A percentile compares a stretch with the other conserved stretches of the same genome.
These are phyloP conservation scores for Neurospora sp. DNA, from an alignment of 495 filamentous ascomycete species.

Conservation along the genomic window DNA sequence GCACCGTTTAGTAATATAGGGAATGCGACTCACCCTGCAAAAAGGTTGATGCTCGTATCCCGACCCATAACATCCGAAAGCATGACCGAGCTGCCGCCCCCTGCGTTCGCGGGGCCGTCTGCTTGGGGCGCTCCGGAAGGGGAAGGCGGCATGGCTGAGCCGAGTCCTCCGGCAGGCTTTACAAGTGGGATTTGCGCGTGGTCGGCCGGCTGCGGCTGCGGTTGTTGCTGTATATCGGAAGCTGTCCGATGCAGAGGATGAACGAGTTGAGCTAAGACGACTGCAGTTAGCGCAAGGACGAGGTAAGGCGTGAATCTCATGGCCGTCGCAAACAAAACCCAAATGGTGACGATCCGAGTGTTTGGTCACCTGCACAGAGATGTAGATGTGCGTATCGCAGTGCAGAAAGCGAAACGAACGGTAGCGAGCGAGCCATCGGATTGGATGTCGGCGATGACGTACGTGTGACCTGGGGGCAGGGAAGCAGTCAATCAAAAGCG, in stretches of 20 bases:
- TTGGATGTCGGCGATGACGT: not conserved
- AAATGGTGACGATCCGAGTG: not conserved
- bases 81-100: conserved; percentile 34
- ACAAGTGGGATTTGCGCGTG: conserved; percentile 26
- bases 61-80: conserved; percentile 82
- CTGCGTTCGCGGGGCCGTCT: conserved; percentile 26
- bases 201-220: conserved; percentile 2
- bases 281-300: conserved; percentile 8
- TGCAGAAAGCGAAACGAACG: not conserved
- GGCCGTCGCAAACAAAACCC: not conserved
- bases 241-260: conserved; percentile 12
- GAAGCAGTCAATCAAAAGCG: not conserved
- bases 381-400: not conserved
- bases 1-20: not conserved
- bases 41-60: conserved; percentile 75
- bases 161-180: conserved; percentile 22
- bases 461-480: not conserved
- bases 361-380: not conserved
- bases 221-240: not conserved
- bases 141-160: conserved; percentile 24
- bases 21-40: conserved; percentile 43
- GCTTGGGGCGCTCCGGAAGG: conserved; percentile 21
- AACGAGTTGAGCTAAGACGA: conserved; percentile 17
- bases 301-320: not conserved
- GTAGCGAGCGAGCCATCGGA: not conserved